Evolutionary conservation across 352 stramenopile species (phyloP).

Genomic region (Pythium phragmitis): DNA sequence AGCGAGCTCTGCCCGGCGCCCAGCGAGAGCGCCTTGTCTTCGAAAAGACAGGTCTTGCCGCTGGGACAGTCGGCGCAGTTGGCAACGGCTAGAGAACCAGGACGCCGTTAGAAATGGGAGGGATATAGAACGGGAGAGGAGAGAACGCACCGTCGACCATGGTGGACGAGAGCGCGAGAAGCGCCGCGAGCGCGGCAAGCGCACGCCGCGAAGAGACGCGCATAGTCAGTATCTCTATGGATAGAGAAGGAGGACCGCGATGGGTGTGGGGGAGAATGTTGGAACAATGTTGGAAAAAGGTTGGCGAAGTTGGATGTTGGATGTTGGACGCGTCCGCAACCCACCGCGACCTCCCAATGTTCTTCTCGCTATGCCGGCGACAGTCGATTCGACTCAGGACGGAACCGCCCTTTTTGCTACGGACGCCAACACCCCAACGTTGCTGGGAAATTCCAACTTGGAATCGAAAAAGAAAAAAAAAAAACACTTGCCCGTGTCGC

Average conservation of each 20-base stretch:
- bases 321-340: not conserved
- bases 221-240: conserved; percentile 3
- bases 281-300: not conserved
- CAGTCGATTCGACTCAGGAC: too few species aligned
- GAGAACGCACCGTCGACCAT: conserved; percentile 7
- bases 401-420: conserved; percentile 1
- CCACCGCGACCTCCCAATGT: conserved; percentile 5
- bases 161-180: conserved; percentile 11
- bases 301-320: conserved; percentile 2
- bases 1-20: conserved; percentile 41
- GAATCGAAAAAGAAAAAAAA: not conserved
- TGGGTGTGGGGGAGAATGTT: conserved; percentile 1
- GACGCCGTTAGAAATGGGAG: not conserved
- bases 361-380: not conserved
- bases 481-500: not conserved
- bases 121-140: not conserved
- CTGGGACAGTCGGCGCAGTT: conserved; percentile 49
- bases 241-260: not conserved
- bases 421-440: not conserved
- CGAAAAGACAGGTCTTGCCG: conserved; percentile 56
- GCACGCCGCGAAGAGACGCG: conserved; percentile 4
- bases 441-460: not conserved
- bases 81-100: conserved; percentile 32
- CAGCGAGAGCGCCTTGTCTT: conserved; percentile 36
- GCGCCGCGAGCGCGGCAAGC: not conserved